Percentiles rank a stretch among this genome's conserved stretches.
Evolutionary conservation across 306 rosid species (phyloP).

Genomic region (Luffa aegyptiaca): DNA sequence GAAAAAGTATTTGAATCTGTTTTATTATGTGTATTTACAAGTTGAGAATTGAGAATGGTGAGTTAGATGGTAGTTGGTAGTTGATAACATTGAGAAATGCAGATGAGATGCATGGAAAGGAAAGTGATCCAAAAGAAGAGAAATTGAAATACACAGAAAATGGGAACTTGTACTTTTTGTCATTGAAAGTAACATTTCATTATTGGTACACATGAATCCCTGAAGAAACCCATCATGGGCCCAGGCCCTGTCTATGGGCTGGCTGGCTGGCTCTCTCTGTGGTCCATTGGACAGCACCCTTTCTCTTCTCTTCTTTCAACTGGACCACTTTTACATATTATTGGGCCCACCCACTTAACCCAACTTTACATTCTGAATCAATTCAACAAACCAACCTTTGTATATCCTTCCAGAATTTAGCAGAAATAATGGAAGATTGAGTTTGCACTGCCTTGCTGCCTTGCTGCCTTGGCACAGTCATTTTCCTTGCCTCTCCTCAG

Average conservation of each 20-base stretch:
- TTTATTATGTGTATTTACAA: background rate
- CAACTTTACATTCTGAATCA: background rate
- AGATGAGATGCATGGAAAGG: background rate
- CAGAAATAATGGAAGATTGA: background rate
- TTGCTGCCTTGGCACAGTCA: background rate
- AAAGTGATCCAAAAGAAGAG: background rate
- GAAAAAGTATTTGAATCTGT: too few species aligned
- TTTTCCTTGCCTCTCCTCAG: background rate
- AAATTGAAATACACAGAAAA: background rate
- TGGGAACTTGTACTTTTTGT: background rate
- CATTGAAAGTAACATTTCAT: background rate
- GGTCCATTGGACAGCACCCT: background rate
- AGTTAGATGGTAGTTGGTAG: too few species aligned
- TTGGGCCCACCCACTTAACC: background rate
- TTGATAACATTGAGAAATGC: too few species aligned
- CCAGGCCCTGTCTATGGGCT: background rate
- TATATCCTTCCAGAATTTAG: background rate
- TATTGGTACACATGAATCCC: background rate
- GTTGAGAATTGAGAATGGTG: background rate
- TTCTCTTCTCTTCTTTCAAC: background rate
- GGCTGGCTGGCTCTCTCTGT: background rate
- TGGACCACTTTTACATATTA: background rate
- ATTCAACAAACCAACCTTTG: background rate
- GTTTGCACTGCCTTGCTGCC: background rate
- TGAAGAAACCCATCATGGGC: background rate